Evolutionary conservation across 768 basidiomycete genomes (phyloP).

Genomic region (Mycena crocata): DNA sequence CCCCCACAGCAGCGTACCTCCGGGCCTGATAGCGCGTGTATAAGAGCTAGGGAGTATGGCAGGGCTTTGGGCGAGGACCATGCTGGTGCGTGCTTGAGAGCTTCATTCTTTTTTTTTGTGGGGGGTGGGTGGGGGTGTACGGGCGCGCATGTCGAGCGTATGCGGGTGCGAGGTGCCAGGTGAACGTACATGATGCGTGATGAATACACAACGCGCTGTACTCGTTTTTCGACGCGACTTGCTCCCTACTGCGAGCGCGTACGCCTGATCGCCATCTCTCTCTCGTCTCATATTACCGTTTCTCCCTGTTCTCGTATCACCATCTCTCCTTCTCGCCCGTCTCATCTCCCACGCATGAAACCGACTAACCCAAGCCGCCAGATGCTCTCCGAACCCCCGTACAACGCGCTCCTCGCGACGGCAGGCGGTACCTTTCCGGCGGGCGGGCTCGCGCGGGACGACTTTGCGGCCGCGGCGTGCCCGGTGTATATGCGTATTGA

Average conservation of each 20-base stretch:
- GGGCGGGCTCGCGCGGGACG: constrained; percentile 33
- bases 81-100: constrained; percentile 42
- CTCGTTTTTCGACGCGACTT: too few species aligned
- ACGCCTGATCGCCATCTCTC: too few species aligned
- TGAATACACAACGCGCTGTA: too few species aligned
- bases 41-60: constrained; percentile 57
- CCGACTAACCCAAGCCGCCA: constrained; percentile 19
- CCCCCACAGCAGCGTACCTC: too few species aligned
- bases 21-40: constrained; percentile 24
- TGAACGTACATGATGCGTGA: too few species aligned
- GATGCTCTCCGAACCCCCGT: constrained; percentile 45
- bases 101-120: neutral
- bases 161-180: too few species aligned
- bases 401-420: constrained; percentile 37
- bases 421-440: constrained; percentile 31
- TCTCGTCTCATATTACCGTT: too few species aligned
- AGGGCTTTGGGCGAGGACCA: constrained; percentile 62
- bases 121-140: too few species aligned
- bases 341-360: constrained; percentile 9
- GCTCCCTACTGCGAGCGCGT: too few species aligned
- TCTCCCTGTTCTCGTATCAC: too few species aligned
- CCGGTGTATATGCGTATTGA: constrained; percentile 59
- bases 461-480: constrained; percentile 44
- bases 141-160: neutral
- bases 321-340: neutral